Percentiles rank a stretch among this genome's conserved stretches.
Conservation (phyloP, 2,329 filamentous ascomycete genomes). For the Diaporthe humulicola region DNA sequence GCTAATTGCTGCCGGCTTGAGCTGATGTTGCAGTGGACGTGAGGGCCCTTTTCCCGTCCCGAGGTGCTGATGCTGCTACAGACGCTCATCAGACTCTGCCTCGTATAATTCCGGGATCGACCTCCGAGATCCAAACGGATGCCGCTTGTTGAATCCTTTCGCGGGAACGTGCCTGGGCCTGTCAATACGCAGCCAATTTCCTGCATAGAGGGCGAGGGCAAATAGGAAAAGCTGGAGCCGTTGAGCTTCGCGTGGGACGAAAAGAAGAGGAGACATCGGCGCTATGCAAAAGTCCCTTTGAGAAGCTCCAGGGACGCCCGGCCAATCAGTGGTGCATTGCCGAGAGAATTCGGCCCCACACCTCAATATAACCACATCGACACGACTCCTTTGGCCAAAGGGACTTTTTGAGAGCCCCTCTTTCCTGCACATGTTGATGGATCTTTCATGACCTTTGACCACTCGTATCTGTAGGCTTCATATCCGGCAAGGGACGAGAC, state of each 20-base stretch:
- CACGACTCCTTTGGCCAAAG: neutral
- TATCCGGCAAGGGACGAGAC: neutral
- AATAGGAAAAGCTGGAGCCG: neutral
- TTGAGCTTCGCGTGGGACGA: conserved; percentile 10
- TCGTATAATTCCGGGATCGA: neutral
- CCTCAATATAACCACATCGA: conserved; percentile 16
- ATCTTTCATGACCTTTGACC: neutral
- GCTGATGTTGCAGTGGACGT: conserved; percentile 7
- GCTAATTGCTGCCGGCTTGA: conserved; percentile 10
- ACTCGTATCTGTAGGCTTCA: neutral
- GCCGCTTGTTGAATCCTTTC: neutral
- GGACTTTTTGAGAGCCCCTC: conserved; percentile 10
- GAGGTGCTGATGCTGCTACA: neutral
- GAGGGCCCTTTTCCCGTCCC: neutral
- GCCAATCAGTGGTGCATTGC: conserved; percentile 24
- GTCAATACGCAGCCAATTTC: neutral
- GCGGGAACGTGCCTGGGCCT: neutral
- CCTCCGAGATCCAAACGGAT: neutral
- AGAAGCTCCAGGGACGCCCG: conserved; percentile 21
- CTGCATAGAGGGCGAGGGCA: neutral
- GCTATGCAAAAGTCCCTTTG: conserved; percentile 26
- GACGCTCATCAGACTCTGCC: neutral
- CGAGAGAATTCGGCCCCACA: conserved; percentile 20
- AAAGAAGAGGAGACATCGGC: conserved; percentile 20
- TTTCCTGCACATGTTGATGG: neutral